Base-by-base conservation (phyloP, 2,329 filamentous ascomycete species). In the Stylonectria norvegica region DNA sequence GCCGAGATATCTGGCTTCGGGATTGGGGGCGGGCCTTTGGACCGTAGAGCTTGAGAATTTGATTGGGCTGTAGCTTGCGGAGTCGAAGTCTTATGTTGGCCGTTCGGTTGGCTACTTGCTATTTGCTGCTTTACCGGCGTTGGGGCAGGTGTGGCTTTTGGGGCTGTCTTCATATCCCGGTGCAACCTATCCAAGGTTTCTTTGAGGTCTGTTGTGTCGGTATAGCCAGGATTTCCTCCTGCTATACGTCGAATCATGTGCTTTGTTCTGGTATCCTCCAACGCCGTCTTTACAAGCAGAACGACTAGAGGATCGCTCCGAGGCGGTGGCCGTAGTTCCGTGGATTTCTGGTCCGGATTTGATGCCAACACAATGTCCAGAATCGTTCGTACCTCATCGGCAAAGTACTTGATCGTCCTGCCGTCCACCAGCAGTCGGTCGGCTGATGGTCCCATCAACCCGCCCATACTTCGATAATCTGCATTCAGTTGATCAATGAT, bases 401-500 rank as follows among this genome's bases (percentile, higher is more conserved):
- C 79, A 61, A 76, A 82, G 58, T 76, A 83, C 46, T 72, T 76
- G 23, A 81, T 74, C 0, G 75, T 77, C 45, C 70, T 70, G 2
- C 74, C 67, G 49, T 78, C 76, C 2, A 81, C 75, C 15, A 77
- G 54, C 14, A 81, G 61, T 36, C 70, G 63, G 39, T 80, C 76
- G 1, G 76, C 74, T 4, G 75, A 73, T 5, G 76, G 76, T 0
- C 72, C 74, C 36, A 73, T 69, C 27, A 72, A 67, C 0, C 66
- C 67, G 6, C 73, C 72, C 27, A 67, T 76, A 28, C 66, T 71
- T 52, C 73, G 75, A 50, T 76, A 76, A 45, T 81, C 76, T 1
- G 64, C 64, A 2, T 84, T 89, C 41, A 93, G 76, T 58, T 89
- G 81, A 55, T 89, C 85, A 47, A 93, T 93, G 29, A 93, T 86